phyloP scores from a whole-genome alignment of 768 basidiomycete genomes.

The Boletus rufocinnamomeus region DNA sequence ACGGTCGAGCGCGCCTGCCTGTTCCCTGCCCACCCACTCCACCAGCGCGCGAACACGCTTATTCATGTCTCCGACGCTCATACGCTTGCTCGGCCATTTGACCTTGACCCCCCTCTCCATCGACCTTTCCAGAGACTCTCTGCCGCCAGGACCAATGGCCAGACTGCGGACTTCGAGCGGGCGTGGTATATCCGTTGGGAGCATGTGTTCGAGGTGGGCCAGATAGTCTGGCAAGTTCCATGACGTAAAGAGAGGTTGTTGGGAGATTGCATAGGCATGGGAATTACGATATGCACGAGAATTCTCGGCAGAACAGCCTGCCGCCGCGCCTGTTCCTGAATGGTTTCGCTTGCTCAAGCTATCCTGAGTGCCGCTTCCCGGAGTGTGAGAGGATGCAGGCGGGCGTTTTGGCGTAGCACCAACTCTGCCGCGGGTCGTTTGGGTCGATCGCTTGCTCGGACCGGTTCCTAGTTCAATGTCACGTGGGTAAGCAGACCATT shows the following conservation, averaged over 20 bases:
- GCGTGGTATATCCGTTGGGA: slow-evolving; percentile 74
- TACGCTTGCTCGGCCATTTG: slow-evolving; percentile 91
- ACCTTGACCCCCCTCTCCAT: slow-evolving; percentile 82
- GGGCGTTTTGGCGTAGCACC: slow-evolving; percentile 35
- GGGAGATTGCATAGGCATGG: slow-evolving; percentile 77
- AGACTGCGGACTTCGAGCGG: slow-evolving; percentile 69
- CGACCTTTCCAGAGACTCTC: slow-evolving; percentile 59
- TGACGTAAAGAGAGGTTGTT: slow-evolving; percentile 76
- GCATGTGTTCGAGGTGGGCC: slow-evolving; percentile 78
- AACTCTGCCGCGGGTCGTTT: slow-evolving; percentile 43
- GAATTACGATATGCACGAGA: slow-evolving; percentile 75
- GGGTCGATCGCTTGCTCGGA: slow-evolving; percentile 37
- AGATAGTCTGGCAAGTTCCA: slow-evolving; percentile 96
- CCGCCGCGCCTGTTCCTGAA: slow-evolving; percentile 36
- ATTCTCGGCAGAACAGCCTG: slow-evolving; percentile 45
- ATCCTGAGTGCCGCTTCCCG: slow-evolving; percentile 42
- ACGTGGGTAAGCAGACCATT: slow-evolving; percentile 35
- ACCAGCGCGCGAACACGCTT: slow-evolving; percentile 88
- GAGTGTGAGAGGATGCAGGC: slow-evolving; percentile 34
- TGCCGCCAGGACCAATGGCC: slow-evolving; percentile 43
- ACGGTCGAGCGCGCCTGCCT: slow-evolving; percentile 74
- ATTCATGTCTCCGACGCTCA: slow-evolving; percentile 97
- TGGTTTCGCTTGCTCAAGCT: slow-evolving; percentile 53
- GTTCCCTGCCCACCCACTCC: slow-evolving; percentile 92
- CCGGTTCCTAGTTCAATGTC: slow-evolving; percentile 39